Evolutionary conservation across 169 alveolate species (phyloP).

Genomic region (Plasmodium vivax): DNA sequence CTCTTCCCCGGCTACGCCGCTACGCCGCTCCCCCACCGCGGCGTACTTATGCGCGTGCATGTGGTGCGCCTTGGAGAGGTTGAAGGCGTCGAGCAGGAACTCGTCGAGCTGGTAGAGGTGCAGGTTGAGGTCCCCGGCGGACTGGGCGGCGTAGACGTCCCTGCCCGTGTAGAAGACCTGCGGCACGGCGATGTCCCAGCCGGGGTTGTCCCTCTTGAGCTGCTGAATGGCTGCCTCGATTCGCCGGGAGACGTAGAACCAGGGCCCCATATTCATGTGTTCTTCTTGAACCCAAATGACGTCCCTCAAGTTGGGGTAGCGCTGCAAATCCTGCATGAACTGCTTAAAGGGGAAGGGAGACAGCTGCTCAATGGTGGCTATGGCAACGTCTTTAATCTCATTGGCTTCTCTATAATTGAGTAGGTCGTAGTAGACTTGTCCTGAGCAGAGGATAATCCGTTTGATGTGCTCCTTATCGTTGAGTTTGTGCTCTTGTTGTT

Average conservation of each 20-base stretch:
- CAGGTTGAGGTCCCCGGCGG: slow-evolving; percentile 76
- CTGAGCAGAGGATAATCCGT: slow-evolving; percentile 91
- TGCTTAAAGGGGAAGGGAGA: slow-evolving; percentile 92
- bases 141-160: slow-evolving; percentile 78
- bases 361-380: slow-evolving; percentile 90
- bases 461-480: slow-evolving; percentile 47
- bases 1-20: not conserved
- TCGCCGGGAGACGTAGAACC: slow-evolving; percentile 82
- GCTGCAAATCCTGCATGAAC: slow-evolving; percentile 80
- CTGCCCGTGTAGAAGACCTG: slow-evolving; percentile 78
- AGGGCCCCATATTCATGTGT: slow-evolving; percentile 92
- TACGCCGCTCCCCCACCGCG: not conserved
- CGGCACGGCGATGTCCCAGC: slow-evolving; percentile 47
- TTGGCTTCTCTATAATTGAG: slow-evolving; percentile 79
- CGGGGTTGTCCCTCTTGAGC: slow-evolving; percentile 39
- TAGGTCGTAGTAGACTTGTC: slow-evolving; percentile 92
- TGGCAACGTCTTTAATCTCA: slow-evolving; percentile 82
- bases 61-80: slow-evolving; percentile 65
- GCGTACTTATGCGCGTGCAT: slow-evolving; percentile 76
- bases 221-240: slow-evolving; percentile 78
- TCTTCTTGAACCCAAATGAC: slow-evolving; percentile 95
- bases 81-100: slow-evolving; percentile 77
- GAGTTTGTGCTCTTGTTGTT: slow-evolving; percentile 72
- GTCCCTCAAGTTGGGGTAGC: slow-evolving; percentile 80
- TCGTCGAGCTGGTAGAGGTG: slow-evolving; percentile 73